A percentile compares a stretch with the other conserved stretches of the same genome.
Conservation (phyloP, 805 yeast species). For the Lipomyces spencermartinsiae region DNA sequence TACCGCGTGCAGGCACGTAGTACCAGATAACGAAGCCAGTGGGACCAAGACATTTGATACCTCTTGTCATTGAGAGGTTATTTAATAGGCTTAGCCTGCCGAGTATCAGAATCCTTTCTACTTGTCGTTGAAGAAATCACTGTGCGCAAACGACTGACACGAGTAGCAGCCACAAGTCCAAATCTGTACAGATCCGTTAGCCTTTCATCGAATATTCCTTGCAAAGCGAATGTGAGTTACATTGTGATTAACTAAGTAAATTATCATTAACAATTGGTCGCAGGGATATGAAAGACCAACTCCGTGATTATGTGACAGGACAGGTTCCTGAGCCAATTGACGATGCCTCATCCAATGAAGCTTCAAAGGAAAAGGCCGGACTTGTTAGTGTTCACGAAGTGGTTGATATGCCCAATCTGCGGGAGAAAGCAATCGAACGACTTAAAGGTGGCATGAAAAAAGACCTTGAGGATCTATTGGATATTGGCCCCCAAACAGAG, state of each 20-base stretch:
- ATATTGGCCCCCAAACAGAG: slow-evolving; percentile 33
- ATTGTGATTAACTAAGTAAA: not conserved
- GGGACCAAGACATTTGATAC: no score
- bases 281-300: not conserved
- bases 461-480: slow-evolving; percentile 22
- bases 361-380: slow-evolving; percentile 24
- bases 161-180: not conserved
- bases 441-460: slow-evolving; percentile 13
- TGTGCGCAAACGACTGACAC: not conserved
- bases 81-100: not conserved
- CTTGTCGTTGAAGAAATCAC: not conserved
- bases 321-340: not conserved
- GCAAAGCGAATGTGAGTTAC: not conserved
- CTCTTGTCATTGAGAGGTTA: no score
- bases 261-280: not conserved
- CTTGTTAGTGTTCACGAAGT: slow-evolving; percentile 11
- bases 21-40: not conserved
- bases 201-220: not conserved
- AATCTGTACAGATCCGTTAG: not conserved
- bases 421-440: slow-evolving; percentile 24
- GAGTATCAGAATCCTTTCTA: not conserved
- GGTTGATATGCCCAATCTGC: slow-evolving; percentile 27
- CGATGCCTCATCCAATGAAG: not conserved
- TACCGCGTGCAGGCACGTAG: not conserved
- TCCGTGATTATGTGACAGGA: not conserved